Evolutionary conservation across 2,329 filamentous ascomycete species (phyloP), one percentile per base, ranked within the genome.

Genomic region (Colletotrichum viniferum): DNA sequence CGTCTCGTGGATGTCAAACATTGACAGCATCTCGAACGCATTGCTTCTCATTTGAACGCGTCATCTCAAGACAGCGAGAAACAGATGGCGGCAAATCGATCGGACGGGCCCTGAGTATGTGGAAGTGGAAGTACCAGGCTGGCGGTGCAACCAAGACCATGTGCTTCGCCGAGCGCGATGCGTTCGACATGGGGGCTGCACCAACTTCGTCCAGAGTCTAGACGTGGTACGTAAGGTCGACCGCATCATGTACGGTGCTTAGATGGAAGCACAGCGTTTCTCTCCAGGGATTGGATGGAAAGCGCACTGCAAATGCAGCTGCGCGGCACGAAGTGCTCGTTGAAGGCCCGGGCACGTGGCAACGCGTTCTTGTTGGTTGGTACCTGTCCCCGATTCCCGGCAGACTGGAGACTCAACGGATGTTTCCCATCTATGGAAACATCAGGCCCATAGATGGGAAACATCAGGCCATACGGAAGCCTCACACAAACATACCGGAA

Each of bases 371-470:
- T 21, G 16, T 52, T 21, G 10, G 26, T 38, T 12, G 48, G 64
- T 63, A 21, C 36, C 64, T 28, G 28, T 28, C 21, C 56, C 56
- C 34, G 16, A 48, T 21, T 69, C 56, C 73, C 73, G 32, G 63
- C 63, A 73, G 64, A 55, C 58, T 73, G 70, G 70, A 73, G 65
- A 34, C 32, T 28, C 56, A 60, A 28, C 73, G 34, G 70, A 24
- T 60, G 58, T 30, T 64, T 69, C 58, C 63, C 36, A 36, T 30
- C 43, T 18, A 38, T 68, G 38, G 69, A 64, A 64, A 73, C 64
- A 76, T 73, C 69, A 65, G 69, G 24, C 69, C 73, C n/a, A n/a
- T n/a, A n/a, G n/a, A n/a, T n/a, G n/a, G 38, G 69, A 64, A 64
- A 73, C 64, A 76, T 73, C 69, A 65, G 69, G 24, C 69, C 73